Evolutionary conservation across 352 stramenopile genomes (phyloP), one percentile per base, ranked within the genome.

Genomic region (Blastocystis sp.): DNA sequence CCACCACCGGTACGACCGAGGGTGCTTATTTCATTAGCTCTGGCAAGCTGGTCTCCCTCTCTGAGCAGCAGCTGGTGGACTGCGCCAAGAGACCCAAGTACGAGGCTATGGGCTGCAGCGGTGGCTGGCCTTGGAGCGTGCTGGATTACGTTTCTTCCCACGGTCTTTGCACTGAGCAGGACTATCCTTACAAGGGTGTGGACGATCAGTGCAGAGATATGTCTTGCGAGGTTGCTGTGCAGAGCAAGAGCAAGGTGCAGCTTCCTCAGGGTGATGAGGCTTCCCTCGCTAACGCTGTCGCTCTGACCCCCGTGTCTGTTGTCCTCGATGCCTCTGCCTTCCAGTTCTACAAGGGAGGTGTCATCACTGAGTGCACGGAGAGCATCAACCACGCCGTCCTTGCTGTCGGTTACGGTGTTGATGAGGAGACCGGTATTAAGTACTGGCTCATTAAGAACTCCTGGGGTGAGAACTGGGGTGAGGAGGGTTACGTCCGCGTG

Each of bases 361-460:
- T 95, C 60, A 90, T 95, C 62, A 93, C 91, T 24, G 80, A 90
- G 21, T 91, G 90, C 91, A 92, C 91, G 16, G 78, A 91, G 60
- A 85, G 93, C 85, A 92, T 98, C 33, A 96, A 99, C 90, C 96
- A 99, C 91, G 95, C 94, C 79, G 96, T 99, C 9, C 90, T 95
- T 1, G 93, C 96, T 37, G 96, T 97, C 29, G 96, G 96, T 35
- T 98, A 98, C 90, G 96, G 95, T 35, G 91, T 91, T 10, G 94
- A 96, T 74, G 92, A 95, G 74, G 81, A 91, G 26, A 93, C 92
- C 6, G 92, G 94, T 26, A 94, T 97, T 90, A 92, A 95, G 55
- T 98, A 97, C 90, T 98, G 95, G 94, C 93, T 97, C 78, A 92
- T 98, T 33, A 94, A 97, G 88, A 98, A 98, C 92, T 97, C 93